Evolutionary conservation across 495 filamentous ascomycete genomes (phyloP).

Genomic region (Trypethelium eluteriae): DNA sequence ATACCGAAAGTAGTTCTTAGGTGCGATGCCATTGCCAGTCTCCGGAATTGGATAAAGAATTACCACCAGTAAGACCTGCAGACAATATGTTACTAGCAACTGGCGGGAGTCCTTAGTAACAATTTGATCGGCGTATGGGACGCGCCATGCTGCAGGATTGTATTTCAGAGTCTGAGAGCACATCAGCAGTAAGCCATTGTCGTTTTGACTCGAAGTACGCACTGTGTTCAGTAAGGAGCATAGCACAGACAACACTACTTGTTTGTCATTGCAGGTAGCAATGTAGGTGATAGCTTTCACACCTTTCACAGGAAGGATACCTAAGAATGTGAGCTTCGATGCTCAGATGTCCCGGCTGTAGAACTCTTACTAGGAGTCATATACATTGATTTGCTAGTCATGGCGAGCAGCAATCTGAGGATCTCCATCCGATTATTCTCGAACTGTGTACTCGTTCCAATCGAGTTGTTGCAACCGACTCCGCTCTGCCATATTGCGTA

Average conservation of each 20-base stretch:
- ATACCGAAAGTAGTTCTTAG: slow-evolving; percentile 89
- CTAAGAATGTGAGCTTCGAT: slow-evolving; percentile 33
- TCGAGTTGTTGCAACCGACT: slow-evolving; percentile 85
- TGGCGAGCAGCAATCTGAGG: slow-evolving; percentile 72
- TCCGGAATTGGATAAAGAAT: slow-evolving; percentile 89
- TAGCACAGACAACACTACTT: slow-evolving; percentile 76
- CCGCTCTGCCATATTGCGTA: slow-evolving; percentile 98
- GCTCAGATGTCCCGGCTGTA: no score
- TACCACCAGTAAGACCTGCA: slow-evolving; percentile 83
- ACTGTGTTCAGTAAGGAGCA: slow-evolving; percentile 97
- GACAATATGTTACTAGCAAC: slow-evolving; percentile 79
- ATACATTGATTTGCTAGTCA: slow-evolving; percentile 89
- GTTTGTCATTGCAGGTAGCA: slow-evolving; percentile 78
- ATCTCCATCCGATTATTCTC: slow-evolving; percentile 91
- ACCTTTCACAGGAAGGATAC: slow-evolving; percentile 73
- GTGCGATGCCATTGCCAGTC: slow-evolving; percentile 48
- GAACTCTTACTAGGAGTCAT: slow-evolving; percentile 60
- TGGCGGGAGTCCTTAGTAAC: slow-evolving; percentile 92
- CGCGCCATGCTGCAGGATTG: slow-evolving; percentile 88
- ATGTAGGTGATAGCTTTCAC: slow-evolving; percentile 85
- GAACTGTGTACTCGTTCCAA: slow-evolving; percentile 79
- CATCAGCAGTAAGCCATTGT: not conserved
- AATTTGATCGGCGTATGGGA: slow-evolving; percentile 80
- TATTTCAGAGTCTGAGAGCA: slow-evolving; percentile 59
- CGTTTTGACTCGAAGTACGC: slow-evolving; percentile 31